These are phyloP conservation scores for Cryphonectria parasitica DNA, from an alignment of 2,329 filamentous ascomycete genomes.

Conservation along the genomic window DNA sequence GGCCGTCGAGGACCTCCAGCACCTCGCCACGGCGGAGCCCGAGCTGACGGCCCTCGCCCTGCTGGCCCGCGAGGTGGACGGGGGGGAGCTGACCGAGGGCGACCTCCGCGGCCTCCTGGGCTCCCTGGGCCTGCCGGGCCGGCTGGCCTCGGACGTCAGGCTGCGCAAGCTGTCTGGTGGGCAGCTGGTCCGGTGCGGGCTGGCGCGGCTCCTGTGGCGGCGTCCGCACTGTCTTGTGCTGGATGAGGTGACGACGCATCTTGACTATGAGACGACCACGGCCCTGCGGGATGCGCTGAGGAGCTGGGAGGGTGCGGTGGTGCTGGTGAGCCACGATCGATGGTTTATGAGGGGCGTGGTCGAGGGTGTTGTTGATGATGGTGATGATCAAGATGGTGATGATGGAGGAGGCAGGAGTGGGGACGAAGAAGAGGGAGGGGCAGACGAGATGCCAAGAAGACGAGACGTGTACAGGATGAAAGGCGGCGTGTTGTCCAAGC, in stretches of 20 bases:
- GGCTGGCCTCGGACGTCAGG: constrained; percentile 73
- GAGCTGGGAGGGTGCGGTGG: constrained; percentile 72
- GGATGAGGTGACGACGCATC: constrained; percentile 83
- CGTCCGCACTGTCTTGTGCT: constrained; percentile 74
- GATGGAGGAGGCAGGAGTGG: constrained; percentile 38
- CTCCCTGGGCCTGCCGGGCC: constrained; percentile 71
- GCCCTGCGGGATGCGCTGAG: constrained; percentile 70
- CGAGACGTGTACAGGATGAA: constrained; percentile 65
- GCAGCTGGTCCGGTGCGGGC: constrained; percentile 68
- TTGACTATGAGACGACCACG: constrained; percentile 80
- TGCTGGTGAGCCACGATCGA: constrained; percentile 81
- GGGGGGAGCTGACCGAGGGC: constrained; percentile 63
- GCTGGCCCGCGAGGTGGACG: constrained; percentile 58
- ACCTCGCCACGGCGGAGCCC: constrained; percentile 52
- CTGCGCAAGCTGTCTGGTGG: constrained; percentile 77
- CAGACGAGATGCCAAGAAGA: constrained; percentile 48
- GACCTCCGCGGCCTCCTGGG: constrained; percentile 69
- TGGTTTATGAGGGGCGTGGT: constrained; percentile 79
- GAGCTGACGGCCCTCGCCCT: constrained; percentile 67
- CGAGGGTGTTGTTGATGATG: constrained; percentile 58
- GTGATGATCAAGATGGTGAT: constrained; percentile 39
- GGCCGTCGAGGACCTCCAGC: constrained; percentile 70
- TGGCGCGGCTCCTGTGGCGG: constrained; percentile 70
- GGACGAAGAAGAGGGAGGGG: constrained; percentile 49
- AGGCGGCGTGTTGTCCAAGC: constrained; percentile 56